Base-by-base conservation (phyloP, 305 asterid species). In the Solanum chacoense region DNA sequence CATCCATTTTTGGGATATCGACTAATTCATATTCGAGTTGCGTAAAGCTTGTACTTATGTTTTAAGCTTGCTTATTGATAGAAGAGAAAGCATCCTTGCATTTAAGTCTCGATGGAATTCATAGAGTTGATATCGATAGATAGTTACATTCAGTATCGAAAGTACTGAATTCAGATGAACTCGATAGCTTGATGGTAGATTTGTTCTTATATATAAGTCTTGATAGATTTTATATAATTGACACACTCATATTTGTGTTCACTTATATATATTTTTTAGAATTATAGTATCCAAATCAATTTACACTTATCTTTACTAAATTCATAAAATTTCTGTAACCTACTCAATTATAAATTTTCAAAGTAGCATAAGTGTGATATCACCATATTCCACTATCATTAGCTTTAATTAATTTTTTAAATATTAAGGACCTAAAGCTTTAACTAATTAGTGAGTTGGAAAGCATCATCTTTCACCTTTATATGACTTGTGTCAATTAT, bases 91-190 rank as follows among this genome's bases (percentile, higher is more conserved):
- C 10, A 2, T 3, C 8, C 73, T 24, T 67, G 16, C 14, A 24
- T 67, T 24, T 67, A 11, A 24, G 18, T 24, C 18, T 67, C 9
- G 18, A 1, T 11, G 10, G 14, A 65, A 65, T 2, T n/a, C 14
- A n/a, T n/a, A n/a, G 3, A 65, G 0, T 65, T n/a, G 29, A 63
- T 18, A 20, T 3, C 26, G 0, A 59, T 2, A 22, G 0, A 63
- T 63, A 63, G 1, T 22, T 63, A 22, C 11, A n/a, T 65, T 10
- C 0, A 1, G 2, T 4, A 65, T 65, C 0, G 1, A 65, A n/a
- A n/a, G 8, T 67, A 12, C 14, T 24, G 9, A 67, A 24, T 67
- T 67, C 16, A 24, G 2, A 67, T 67, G 2, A 67, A 67, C 4
- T 24, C 32, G 0, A 11, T 67, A 10, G 4, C 1, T 67, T 67